Percentiles rank a stretch among this genome's conserved stretches.
These are phyloP conservation scores for Hanseniaspora occidentalis DNA, from an alignment of 805 yeast species.

Conservation along the genomic window DNA sequence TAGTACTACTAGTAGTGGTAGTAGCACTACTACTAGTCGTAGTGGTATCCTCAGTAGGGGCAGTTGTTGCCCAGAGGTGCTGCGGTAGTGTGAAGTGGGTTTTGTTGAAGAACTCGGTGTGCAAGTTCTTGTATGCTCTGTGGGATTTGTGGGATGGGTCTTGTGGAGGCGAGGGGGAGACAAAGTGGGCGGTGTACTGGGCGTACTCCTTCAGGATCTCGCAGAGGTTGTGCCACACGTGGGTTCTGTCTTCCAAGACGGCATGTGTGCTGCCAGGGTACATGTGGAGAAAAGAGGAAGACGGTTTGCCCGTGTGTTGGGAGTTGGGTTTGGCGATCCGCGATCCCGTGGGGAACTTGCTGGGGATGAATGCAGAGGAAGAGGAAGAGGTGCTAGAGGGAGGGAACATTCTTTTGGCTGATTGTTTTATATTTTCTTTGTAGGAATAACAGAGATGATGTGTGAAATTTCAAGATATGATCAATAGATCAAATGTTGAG, in stretches of 20 bases:
- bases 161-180: not conserved
- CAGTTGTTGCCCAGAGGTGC: too few relatives aligned
- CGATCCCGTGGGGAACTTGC: not conserved
- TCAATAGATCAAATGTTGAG: too few relatives aligned
- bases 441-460: too few relatives aligned
- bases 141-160: not conserved
- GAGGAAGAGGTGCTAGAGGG: not conserved
- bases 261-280: too few relatives aligned
- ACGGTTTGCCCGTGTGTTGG: too few relatives aligned
- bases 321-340: too few relatives aligned
- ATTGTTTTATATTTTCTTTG: not conserved
- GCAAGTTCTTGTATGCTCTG: not conserved
- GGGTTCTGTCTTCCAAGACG: not conserved
- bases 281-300: not conserved
- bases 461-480: too few relatives aligned
- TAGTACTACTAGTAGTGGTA: too few relatives aligned
- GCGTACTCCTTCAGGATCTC: not conserved
- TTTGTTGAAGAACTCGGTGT: not conserved
- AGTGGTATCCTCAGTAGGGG: too few relatives aligned
- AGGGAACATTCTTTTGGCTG: not conserved
- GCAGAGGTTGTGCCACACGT: not conserved
- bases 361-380: not conserved
- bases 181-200: not conserved
- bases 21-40: too few relatives aligned
- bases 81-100: not conserved